Base-by-base conservation (phyloP, 179 eudicot species). In the Actinidia chinensis region DNA sequence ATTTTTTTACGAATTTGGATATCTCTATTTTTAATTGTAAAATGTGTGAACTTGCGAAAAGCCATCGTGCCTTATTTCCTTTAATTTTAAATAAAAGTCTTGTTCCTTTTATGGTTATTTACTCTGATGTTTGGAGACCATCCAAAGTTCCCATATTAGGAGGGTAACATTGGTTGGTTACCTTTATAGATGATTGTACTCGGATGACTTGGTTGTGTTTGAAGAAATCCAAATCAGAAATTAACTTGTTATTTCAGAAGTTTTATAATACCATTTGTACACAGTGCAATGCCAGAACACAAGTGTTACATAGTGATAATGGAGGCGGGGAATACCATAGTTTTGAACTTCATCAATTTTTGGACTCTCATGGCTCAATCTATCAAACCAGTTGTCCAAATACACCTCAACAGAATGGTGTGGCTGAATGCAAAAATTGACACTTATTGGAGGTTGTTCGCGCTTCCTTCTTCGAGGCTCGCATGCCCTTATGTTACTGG, bases 131-230 rank as follows among this genome's bases (percentile, higher is more conserved):
- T 1, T 46, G 28, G 40, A 12, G 40, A 5, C 73, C n/a, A 2
- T 28, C 73, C 13, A 68, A 68, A 22, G 42, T 18, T 46, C 14
- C 12, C 4, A 2, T 0, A 4, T 6, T 20, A n/a, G 10, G 15
- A 40, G 47, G 71, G 40, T 14, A n/a, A 1, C 54, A 33, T 43
- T 68, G 73, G 73, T 68, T 68, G 44, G 54, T 68, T 44, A 9
- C n/a, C n/a, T n/a, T n/a, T n/a, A n/a, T n/a, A n/a, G n/a, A n/a
- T n/a, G n/a, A n/a, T n/a, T n/a, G n/a, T 33, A 28, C 69, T 65
- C 69, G n/a, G 28, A 65, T 33, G 69, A 65, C 44, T 65, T 65
- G 69, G 69, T 18, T 65, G n/a, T n/a, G n/a, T 33, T 65, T 50
- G 54, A 50, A 50, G 13, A 50, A n/a, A n/a, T n/a, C 54, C 8